These are phyloP conservation scores for Crithidia thermophila DNA, from an alignment of 208 protist species.

Conservation along the genomic window DNA sequence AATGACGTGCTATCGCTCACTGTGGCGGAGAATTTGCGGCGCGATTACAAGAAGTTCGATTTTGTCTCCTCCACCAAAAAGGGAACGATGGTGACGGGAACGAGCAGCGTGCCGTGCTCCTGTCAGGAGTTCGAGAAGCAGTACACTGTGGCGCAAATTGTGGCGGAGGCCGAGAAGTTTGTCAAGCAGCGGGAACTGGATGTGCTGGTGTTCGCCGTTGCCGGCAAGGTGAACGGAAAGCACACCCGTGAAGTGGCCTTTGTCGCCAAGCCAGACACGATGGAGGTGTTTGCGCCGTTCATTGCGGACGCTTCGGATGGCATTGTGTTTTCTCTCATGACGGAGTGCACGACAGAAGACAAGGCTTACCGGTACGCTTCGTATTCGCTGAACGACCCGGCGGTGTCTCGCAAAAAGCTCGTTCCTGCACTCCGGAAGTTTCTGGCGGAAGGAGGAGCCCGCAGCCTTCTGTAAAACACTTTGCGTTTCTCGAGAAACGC, in stretches of 20 bases:
- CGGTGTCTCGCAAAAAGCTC: conserved; percentile 78
- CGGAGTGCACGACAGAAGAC: conserved; percentile 13
- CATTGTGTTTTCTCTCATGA: conserved; percentile 41
- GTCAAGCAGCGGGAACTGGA: conserved; percentile 49
- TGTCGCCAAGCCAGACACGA: conserved; percentile 34
- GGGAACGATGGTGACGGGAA: conserved; percentile 46
- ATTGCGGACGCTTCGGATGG: conserved; percentile 29
- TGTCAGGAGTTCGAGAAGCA: conserved; percentile 48
- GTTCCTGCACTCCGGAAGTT: conserved; percentile 62
- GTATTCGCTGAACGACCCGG: conserved; percentile 74
- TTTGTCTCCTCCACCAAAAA: conserved; percentile 28
- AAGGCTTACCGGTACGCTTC: conserved; percentile 32
- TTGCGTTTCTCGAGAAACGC: conserved; percentile 4
- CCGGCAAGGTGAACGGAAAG: conserved; percentile 55
- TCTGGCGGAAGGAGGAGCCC: conserved; percentile 46
- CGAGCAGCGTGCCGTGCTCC: conserved; percentile 78
- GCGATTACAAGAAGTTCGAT: conserved; percentile 85
- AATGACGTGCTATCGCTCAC: conserved; percentile 74
- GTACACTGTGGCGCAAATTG: conserved; percentile 34
- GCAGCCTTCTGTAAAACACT: conserved; percentile 36
- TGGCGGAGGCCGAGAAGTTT: conserved; percentile 43
- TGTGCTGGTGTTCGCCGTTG: conserved; percentile 62
- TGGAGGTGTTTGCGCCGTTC: conserved; percentile 51
- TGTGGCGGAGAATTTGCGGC: conserved; percentile 66
- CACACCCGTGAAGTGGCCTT: conserved; percentile 66